Base-by-base conservation (phyloP, 768 basidiomycete species). In the Pseudohyphozyma bogoriensis region DNA sequence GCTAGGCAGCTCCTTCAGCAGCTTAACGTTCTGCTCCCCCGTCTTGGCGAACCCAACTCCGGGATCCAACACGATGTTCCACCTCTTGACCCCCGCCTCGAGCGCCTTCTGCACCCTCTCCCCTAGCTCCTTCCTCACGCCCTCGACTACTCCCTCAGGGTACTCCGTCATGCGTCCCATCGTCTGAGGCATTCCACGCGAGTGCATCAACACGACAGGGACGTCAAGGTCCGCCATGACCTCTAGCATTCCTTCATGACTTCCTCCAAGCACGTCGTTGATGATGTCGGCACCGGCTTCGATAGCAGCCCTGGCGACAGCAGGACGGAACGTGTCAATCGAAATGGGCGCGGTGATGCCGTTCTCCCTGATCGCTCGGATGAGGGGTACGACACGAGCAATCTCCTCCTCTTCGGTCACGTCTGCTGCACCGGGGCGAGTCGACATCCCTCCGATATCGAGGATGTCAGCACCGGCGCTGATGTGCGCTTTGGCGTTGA, bases 1-100 rank as follows among this genome's bases (percentile, higher is more conserved):
- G 16, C 71, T 51, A 62, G 72, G 24, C 70, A 78, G 53, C 76
- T 79, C 66, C 13, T 83, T 78, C 51, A 97, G 72, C 15, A 93
- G 68, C 62, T 79, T 77, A 36, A 89, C 65, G 73, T 93, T 92
- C 7, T 80, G 88, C 32, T 83, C 79, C 3, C 83, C 72, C 0
- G 82, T 80, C 74, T 96, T 96, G 73, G 91, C 93, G 73, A 96
- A 99, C 36, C 95, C 93, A 55, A 97, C 76, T 0, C 93, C 93
- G 4, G 93, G 89, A 75, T 96, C 95, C 29, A 85, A 79, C 55
- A 96, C 79, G 63, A 96, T 82, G 60, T 87, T 79, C 93, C 93
- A 97, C 53, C 87, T 76, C 58, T 87, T 78, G 13, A 97, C 74
- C 0, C 90, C 88, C 1, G 83, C 83, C 32, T 76, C 78, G 28